phyloP scores from a whole-genome alignment of 2,329 filamentous ascomycete species.

The Claviceps sp. region DNA sequence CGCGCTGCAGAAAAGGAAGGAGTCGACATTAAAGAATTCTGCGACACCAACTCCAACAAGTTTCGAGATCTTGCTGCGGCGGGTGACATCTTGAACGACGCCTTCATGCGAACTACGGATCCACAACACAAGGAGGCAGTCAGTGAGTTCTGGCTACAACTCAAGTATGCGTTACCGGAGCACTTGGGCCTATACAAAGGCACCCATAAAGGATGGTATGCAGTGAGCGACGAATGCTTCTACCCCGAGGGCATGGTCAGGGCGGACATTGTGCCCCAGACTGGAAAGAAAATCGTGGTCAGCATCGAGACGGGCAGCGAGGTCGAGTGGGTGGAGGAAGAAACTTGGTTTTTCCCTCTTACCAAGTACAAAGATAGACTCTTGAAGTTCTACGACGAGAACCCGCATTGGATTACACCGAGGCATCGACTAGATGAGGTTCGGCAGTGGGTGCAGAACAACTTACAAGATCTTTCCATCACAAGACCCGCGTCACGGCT shows the following conservation, averaged over 20 bases:
- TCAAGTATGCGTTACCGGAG: slow-evolving; percentile 41
- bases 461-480: slow-evolving; percentile 77
- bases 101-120: slow-evolving; percentile 90
- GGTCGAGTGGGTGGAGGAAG: slow-evolving; percentile 89
- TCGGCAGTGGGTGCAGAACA: slow-evolving; percentile 58
- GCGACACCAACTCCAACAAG: slow-evolving; percentile 67
- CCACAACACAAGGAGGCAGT: slow-evolving; percentile 70
- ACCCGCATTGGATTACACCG: slow-evolving; percentile 68
- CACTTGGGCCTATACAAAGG: slow-evolving; percentile 69
- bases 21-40: slow-evolving; percentile 69
- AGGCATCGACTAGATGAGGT: slow-evolving; percentile 63
- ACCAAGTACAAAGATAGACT: slow-evolving; percentile 70
- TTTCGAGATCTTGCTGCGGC: slow-evolving; percentile 63
- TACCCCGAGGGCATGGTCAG: slow-evolving; percentile 70
- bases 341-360: slow-evolving; percentile 88
- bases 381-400: slow-evolving; percentile 64
- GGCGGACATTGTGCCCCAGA: slow-evolving; percentile 61
- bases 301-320: slow-evolving; percentile 80
- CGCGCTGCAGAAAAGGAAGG: slow-evolving; percentile 62
- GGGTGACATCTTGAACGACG: slow-evolving; percentile 61
- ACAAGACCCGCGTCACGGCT: slow-evolving; percentile 69
- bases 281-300: slow-evolving; percentile 70
- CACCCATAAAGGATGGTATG: slow-evolving; percentile 92
- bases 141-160: slow-evolving; percentile 73
- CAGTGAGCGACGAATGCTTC: slow-evolving; percentile 91